Base-by-base conservation (phyloP, 257 asterid species). In the Ballota nigra region DNA sequence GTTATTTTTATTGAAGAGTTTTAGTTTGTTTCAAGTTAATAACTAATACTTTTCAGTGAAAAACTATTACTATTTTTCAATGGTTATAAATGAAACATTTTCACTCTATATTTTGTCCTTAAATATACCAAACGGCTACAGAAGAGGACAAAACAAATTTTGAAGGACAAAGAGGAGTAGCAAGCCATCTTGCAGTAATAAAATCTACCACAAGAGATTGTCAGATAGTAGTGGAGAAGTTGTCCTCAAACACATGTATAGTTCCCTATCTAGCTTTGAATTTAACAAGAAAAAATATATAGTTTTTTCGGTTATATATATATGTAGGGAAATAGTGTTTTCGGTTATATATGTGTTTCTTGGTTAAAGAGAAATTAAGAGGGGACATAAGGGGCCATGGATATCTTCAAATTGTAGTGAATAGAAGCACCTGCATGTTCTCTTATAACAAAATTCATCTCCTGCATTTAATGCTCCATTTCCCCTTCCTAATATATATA, bases 351-450 rank as follows among this genome's bases (percentile, higher is more conserved):
- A 45, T 45, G 22, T 4, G 18, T n/a, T n/a, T n/a, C n/a, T 41
- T 41, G 16, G 12, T 41, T 41, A 11, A 43, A 43, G 9, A 43
- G 15, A 4, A 0, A 13, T 4, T n/a, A 4, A 6, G 18, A 41
- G 52, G 85, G 79, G 88, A 81, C 90, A 85, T 70, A 69, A 63
- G 77, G 72, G 87, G 80, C 76, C 79, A 40, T 75, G 76, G 11
- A 81, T 78, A 87, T 82, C 81, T 68, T 40, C 73, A 59, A 57
- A 70, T 83, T 81, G 84, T 71, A 75, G 51, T 68, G 77, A 75
- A 70, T 65, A 69, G 63, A 81, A 75, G 81, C 88, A 84, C 78
- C 83, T 80, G 88, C 94, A 89, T 87, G 94, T 89, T 89, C 85
- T 81, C 75, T 73, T 31, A 13, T 31, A 75, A 75, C 79, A 47